Percentiles rank a stretch among this genome's conserved stretches.
Evolutionary conservation across 345 rosid genomes (phyloP).

Genomic region (Eucalyptus curtisii): DNA sequence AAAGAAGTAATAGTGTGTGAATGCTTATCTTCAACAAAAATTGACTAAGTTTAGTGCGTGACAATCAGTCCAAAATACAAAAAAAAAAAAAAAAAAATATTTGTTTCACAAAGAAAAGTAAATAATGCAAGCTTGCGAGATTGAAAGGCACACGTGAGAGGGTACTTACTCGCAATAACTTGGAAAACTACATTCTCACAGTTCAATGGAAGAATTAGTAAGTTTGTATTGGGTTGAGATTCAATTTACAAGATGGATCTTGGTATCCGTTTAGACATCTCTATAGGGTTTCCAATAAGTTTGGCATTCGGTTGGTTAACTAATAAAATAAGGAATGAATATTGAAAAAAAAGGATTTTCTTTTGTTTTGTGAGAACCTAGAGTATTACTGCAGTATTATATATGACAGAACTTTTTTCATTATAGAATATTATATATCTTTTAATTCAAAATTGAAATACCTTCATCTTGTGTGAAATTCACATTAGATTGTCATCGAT

Average conservation of each 20-base stretch:
- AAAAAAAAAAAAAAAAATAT: background rate
- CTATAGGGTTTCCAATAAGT: background rate
- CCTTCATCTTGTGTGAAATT: too few species aligned
- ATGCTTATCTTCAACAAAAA: background rate
- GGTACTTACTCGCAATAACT: background rate
- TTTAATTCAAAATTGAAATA: background rate
- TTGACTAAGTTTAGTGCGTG: background rate
- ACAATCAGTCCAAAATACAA: background rate
- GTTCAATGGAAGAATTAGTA: too few species aligned
- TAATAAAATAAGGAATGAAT: background rate
- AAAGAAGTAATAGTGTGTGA: background rate
- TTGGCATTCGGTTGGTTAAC: background rate
- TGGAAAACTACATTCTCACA: background rate
- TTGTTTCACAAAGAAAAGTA: background rate
- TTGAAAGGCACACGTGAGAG: background rate
- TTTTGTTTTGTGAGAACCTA: background rate
- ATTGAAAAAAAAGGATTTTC: fast-evolving
- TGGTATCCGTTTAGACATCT: background rate
- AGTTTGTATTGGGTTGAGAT: background rate
- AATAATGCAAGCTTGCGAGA: background rate
- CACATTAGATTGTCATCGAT: too few species aligned
- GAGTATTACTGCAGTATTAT: too few species aligned
- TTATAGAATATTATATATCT: too few species aligned
- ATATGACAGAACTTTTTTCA: background rate
- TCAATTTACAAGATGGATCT: background rate